A percentile compares a stretch with the other conserved stretches of the same genome.
These are phyloP conservation scores for Blastobotrys illinoisensis DNA, from an alignment of 1,139 yeast genomes.

Conservation along the genomic window DNA sequence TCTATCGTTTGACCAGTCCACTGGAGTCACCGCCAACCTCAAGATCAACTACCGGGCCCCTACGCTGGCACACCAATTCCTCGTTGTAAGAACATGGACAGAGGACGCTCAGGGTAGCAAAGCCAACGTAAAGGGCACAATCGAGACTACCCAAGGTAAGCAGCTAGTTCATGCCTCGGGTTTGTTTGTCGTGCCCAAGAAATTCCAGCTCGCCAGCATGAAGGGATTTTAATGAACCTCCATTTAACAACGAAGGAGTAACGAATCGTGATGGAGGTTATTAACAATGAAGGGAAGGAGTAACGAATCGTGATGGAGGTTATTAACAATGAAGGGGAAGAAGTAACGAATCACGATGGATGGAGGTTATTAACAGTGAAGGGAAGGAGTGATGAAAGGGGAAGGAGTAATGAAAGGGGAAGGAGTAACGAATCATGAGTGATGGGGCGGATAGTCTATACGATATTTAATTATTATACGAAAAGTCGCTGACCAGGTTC, in stretches of 20 bases:
- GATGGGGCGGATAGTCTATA: neutral
- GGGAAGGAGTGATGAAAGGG: no score
- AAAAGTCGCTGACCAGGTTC: slow-evolving; percentile 2
- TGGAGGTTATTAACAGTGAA: neutral
- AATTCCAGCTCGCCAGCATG: slow-evolving; percentile 15
- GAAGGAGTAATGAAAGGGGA: no score
- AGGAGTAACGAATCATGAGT: neutral
- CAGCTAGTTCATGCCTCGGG: slow-evolving; percentile 34
- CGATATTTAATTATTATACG: slow-evolving; percentile 5
- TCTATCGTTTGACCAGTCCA: slow-evolving; percentile 22
- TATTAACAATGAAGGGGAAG: no score
- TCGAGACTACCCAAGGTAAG: slow-evolving; percentile 38
- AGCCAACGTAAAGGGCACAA: slow-evolving; percentile 39
- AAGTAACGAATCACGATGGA: neutral
- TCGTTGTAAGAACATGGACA: slow-evolving; percentile 53
- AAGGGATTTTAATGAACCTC: slow-evolving; percentile 14
- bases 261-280: neutral
- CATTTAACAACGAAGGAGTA: neutral
- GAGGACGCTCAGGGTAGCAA: slow-evolving; percentile 33
- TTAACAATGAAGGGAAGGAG: no score
- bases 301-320: no score
- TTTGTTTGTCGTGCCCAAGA: slow-evolving; percentile 21
- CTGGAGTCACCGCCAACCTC: slow-evolving; percentile 42
- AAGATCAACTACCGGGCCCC: slow-evolving; percentile 63
- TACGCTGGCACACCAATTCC: slow-evolving; percentile 72